phyloP scores from a whole-genome alignment of 371 early-diverging fungal genomes.

The Rhizopus arrhizus region DNA sequence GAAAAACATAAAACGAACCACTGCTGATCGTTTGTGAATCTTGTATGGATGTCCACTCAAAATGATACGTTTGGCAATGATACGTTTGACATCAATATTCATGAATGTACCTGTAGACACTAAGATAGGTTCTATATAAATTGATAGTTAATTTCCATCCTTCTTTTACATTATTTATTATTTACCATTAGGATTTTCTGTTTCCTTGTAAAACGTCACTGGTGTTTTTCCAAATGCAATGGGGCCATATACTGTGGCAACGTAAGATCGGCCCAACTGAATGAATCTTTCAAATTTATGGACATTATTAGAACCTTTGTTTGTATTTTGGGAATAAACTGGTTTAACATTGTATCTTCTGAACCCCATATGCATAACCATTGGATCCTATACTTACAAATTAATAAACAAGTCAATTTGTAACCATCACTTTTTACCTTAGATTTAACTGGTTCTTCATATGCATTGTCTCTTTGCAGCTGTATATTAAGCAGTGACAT shows the following conservation, averaged over 20 bases:
- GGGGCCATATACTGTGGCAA: constrained; percentile 89
- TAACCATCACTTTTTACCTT: constrained; percentile 43
- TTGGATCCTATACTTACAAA: constrained; percentile 69
- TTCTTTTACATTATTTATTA: not conserved
- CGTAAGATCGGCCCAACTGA: constrained; percentile 65
- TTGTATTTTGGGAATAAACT: constrained; percentile 86
- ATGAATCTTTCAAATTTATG: constrained; percentile 94
- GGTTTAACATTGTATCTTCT: constrained; percentile 83
- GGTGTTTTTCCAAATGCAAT: constrained; percentile 84
- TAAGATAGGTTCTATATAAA: constrained; percentile 57
- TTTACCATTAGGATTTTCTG: constrained; percentile 60
- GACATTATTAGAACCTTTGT: constrained; percentile 85
- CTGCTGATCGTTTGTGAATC: constrained; percentile 89
- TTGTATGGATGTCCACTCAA: constrained; percentile 95
- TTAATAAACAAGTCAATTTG: not conserved
- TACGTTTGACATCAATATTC: constrained; percentile 80
- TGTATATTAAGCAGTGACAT: constrained; percentile 84
- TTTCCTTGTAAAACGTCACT: constrained; percentile 72
- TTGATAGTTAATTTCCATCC: constrained; percentile 3
- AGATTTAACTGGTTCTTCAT: constrained; percentile 72
- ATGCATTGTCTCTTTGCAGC: constrained; percentile 71
- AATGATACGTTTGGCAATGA: constrained; percentile 91
- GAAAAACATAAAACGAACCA: constrained; percentile 96
- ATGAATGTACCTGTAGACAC: constrained; percentile 81
- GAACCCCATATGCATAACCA: constrained; percentile 87